phyloP scores from a whole-genome alignment of 352 stramenopile genomes.

The Phytophthora nicotianae region DNA sequence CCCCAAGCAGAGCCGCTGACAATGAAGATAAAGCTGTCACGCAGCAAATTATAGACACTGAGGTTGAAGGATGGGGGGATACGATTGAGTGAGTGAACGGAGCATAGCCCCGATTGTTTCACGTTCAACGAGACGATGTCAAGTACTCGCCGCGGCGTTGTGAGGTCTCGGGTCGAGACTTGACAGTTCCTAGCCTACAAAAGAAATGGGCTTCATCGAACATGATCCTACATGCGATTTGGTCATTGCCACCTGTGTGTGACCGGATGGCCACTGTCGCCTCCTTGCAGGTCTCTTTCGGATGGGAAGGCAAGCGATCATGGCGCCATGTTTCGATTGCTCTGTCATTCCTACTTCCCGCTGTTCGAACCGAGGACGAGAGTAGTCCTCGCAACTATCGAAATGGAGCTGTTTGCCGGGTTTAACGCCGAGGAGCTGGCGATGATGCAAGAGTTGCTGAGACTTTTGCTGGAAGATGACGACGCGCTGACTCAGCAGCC shows the following conservation, averaged over 20 bases:
- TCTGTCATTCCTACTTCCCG: conserved; percentile 31
- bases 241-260: conserved; percentile 27
- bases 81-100: conserved; percentile 1
- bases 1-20: conserved; percentile 21
- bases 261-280: conserved; percentile 25
- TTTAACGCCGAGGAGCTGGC: conserved; percentile 47
- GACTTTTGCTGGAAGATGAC: conserved; percentile 41
- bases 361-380: conserved; percentile 37
- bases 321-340: not conserved
- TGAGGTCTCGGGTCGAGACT: conserved; percentile 14
- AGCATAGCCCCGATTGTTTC: conserved; percentile 27
- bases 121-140: conserved; percentile 28
- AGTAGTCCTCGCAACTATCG: conserved; percentile 15
- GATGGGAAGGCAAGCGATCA: conserved; percentile 25
- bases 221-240: conserved; percentile 29
- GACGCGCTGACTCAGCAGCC: conserved; percentile 31
- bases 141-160: conserved; percentile 24
- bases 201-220: conserved; percentile 9
- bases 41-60: conserved; percentile 31
- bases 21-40: conserved; percentile 25
- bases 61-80: conserved; percentile 28
- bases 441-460: conserved; percentile 47
- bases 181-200: conserved; percentile 8
- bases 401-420: conserved; percentile 45
- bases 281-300: conserved; percentile 26